Base-by-base conservation (phyloP, 208 protist genomes). In the Herpetomonas muscarum region DNA sequence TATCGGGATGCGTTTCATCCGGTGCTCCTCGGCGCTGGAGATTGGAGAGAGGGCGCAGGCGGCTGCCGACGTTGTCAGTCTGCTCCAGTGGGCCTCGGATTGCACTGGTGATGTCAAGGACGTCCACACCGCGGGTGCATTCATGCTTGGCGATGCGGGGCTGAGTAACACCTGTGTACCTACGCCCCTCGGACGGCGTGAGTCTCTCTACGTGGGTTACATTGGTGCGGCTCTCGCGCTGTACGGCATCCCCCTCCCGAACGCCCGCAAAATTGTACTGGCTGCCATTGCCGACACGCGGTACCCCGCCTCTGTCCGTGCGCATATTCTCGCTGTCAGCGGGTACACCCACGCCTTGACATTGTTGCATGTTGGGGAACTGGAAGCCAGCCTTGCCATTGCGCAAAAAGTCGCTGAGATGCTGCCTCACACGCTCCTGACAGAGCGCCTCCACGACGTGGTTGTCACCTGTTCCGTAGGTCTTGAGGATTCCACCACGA, bases 341-440 rank as follows among this genome's bases (percentile, higher is more conserved):
- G 79, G 88, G 41, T 87, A 86, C 28, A 51, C 88, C 12, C 86
- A 93, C 62, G 77, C 79, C 1, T 60, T 89, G 30, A 85, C 75
- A 30, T 72, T 93, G 48, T 52, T 87, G 42, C 86, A 88, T 47
- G 56, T 90, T 10, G 81, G 81, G 17, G 67, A 76, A n/a, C 58
- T 90, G 50, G 66, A 78, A 39, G n/a, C 56, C 28, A 75, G 71
- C 10, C 25, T 78, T 15, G 29, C 37, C 22, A 58, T 92, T 9
- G 76, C 79, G 17, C 56, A 55, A 47, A 25, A 21, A 13, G 69
- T 67, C 10, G 41, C 85, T 22, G 13, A 34, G 29, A 29, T 46
- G 2, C 36, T 62, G 0, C 54, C 67, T 6, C 19, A 21, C 22
- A 32, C 70, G n/a, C 63, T 55, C 30, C 29, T 85, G 17, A 67